These are phyloP conservation scores for Wallacemonas sp. DNA, from an alignment of 208 protist genomes.

Conservation along the genomic window DNA sequence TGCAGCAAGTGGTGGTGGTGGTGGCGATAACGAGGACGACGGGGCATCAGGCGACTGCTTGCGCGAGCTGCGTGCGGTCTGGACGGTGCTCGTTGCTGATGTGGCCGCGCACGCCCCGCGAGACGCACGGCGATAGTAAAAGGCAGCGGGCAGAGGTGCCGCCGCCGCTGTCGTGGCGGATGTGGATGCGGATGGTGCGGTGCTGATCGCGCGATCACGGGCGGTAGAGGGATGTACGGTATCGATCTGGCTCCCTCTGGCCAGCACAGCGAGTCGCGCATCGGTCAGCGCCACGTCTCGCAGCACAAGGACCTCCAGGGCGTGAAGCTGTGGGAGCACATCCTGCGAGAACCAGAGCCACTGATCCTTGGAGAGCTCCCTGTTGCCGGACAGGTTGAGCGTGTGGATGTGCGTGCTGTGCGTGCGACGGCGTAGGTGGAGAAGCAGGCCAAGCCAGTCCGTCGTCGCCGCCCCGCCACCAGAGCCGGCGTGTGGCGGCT, in stretches of 20 bases:
- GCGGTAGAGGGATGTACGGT: too few relatives aligned
- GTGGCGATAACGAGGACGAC: not conserved
- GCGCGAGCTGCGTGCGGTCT: not conserved
- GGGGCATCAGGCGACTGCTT: not conserved
- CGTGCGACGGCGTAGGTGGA: constrained; percentile 41
- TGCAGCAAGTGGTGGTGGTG: not conserved
- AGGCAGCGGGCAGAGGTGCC: not conserved
- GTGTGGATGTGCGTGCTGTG: constrained; percentile 33
- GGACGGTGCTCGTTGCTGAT: not conserved
- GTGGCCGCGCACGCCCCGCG: not conserved
- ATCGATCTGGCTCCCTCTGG: constrained; percentile 32
- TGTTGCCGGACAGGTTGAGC: constrained; percentile 46
- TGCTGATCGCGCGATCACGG: too few relatives aligned
- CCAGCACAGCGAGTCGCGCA: constrained; percentile 40
- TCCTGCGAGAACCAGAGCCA: constrained; percentile 70
- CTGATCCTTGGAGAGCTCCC: constrained; percentile 24
- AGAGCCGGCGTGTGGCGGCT: not conserved
- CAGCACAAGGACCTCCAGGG: constrained; percentile 46
- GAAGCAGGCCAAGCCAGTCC: constrained; percentile 42
- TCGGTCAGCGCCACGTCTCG: constrained; percentile 63
- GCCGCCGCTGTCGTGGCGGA: not conserved
- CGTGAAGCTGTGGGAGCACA: constrained; percentile 55
- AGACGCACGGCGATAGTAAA: constrained; percentile 1
- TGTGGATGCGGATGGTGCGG: not conserved
- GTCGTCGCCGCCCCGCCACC: not conserved